Conservation (phyloP, 1,139 yeast species). For the Pichia inconspicua region DNA sequence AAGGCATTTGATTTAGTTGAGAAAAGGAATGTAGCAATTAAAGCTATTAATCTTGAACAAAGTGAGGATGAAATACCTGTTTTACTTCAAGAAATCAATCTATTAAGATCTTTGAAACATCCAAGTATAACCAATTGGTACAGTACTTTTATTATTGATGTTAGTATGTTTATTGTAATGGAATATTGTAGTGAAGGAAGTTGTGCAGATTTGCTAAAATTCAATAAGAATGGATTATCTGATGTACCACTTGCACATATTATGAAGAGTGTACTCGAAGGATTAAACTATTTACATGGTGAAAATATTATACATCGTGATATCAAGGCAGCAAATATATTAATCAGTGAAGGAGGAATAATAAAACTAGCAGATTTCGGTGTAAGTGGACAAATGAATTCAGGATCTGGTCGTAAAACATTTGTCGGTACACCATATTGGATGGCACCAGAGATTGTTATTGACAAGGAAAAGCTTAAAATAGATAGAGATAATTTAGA, state of each 20-base stretch:
- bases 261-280: constrained; percentile 51
- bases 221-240: constrained; percentile 38
- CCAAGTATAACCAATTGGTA: constrained; percentile 57
- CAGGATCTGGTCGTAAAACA: constrained; percentile 54
- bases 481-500: constrained; percentile 9
- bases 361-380: constrained; percentile 83
- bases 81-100: constrained; percentile 66
- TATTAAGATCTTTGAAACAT: constrained; percentile 58
- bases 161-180: constrained; percentile 81
- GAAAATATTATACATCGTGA: constrained; percentile 77
- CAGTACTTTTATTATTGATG: constrained; percentile 55
- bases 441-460: constrained; percentile 89
- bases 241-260: constrained; percentile 57
- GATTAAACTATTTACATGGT: constrained; percentile 64
- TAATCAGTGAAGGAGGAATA: constrained; percentile 53
- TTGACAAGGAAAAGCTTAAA: constrained; percentile 10
- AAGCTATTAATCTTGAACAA: constrained; percentile 69
- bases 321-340: constrained; percentile 74
- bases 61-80: constrained; percentile 64
- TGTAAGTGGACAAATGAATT: constrained; percentile 72
- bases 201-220: constrained; percentile 63
- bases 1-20: constrained; percentile 35
- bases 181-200: constrained; percentile 93
- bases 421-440: constrained; percentile 89
- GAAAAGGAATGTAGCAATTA: constrained; percentile 54